Evolutionary conservation across 1,284 basidiomycete species (phyloP), one percentile per base, ranked within the genome.

Genomic region (Ceratobasidium sp.): DNA sequence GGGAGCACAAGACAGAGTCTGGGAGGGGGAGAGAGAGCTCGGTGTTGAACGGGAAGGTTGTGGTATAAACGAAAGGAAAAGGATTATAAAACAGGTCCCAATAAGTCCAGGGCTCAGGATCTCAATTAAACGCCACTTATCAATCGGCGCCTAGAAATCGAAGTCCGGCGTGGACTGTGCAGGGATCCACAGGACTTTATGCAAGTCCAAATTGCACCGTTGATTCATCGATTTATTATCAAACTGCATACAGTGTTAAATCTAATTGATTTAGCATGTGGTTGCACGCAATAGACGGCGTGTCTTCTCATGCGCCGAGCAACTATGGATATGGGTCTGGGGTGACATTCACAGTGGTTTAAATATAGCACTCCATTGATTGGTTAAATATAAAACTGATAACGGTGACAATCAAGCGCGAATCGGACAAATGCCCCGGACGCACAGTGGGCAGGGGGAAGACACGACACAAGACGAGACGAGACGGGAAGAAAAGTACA

Each of bases 401-500:
- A n/a, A n/a, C n/a, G n/a, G n/a, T n/a, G n/a, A n/a, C n/a, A n/a
- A n/a, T n/a, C n/a, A n/a, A n/a, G n/a, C n/a, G n/a, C n/a, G n/a
- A n/a, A n/a, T n/a, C 21, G 26, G 8, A 23, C 11, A 11, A 8
- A 23, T 52, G 49, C 54, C 54, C 54, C 18, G 54, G 54, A 57
- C 54, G 54, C 54, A 30, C 35, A 57, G 54, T 30, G 54, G 54
- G 54, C 18, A 23, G 35, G 21, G 54, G n/a, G n/a, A n/a, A n/a
- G n/a, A n/a, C n/a, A n/a, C n/a, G n/a, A n/a, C n/a, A n/a, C 18
- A 57, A 57, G 7, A 28, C 5, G 54, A 11, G 16, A 13, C 16
- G 54, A 30, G 54, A n/a, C n/a, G n/a, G 54, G 21, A 8, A 57
- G 26, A 11, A 30, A 30, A 57, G 54, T 57, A 57, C 54, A 57